These are phyloP conservation scores for Coniosporium apollinis DNA, from an alignment of 495 filamentous ascomycete species.

Conservation along the genomic window DNA sequence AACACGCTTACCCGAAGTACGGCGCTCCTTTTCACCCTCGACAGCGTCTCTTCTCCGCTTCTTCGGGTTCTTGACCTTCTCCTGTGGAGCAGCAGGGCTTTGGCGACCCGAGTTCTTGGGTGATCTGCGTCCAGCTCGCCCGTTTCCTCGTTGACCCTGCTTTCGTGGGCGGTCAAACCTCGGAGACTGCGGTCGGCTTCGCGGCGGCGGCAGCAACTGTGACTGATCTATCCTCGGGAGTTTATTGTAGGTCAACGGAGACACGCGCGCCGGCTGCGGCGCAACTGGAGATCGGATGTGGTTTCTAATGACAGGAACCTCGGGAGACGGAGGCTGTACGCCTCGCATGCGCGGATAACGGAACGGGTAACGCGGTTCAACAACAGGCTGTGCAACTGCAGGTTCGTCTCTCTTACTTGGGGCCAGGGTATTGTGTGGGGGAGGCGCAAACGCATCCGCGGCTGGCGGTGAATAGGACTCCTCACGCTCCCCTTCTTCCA, in stretches of 20 bases:
- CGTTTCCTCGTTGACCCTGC: not conserved
- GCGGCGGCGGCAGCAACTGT: conserved; percentile 15
- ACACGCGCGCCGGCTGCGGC: conserved; percentile 67
- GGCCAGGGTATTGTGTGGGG: not conserved
- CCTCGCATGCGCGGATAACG: not conserved
- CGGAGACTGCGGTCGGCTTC: not conserved
- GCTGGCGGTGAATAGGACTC: conserved; percentile 2
- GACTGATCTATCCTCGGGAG: conserved; percentile 32
- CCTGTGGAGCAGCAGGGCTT: not conserved
- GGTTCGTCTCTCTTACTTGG: not conserved
- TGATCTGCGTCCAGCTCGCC: not conserved
- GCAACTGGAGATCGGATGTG: conserved; percentile 57
- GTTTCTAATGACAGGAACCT: conserved; percentile 37
- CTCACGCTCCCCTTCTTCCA: not conserved
- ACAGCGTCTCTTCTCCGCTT: not conserved
- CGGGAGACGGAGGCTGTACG: conserved; percentile 10
- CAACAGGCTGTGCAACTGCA: not conserved
- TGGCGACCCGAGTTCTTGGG: not conserved
- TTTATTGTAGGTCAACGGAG: conserved; percentile 52
- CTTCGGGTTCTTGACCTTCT: not conserved
- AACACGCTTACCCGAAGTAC: conserved; percentile 1
- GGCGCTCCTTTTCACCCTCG: not conserved
- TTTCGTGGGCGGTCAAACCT: not conserved
- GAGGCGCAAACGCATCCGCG: not conserved
- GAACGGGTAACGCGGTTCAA: not conserved